Evolutionary conservation across 2,329 filamentous ascomycete species (phyloP).

Genomic region (Paraphaeosphaeria minitans): DNA sequence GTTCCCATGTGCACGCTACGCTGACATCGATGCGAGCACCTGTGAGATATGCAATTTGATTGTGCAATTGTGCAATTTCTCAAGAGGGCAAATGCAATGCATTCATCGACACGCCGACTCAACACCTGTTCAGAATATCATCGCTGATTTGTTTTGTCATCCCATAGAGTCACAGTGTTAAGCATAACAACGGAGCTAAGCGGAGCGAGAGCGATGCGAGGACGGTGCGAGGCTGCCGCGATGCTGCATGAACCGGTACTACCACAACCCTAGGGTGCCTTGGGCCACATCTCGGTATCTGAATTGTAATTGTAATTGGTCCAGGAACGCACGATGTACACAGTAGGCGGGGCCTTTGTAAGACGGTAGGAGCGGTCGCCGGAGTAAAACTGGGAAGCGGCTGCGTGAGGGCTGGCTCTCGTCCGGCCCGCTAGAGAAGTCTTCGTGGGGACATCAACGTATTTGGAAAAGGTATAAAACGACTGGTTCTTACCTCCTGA

Average conservation of each 20-base stretch:
- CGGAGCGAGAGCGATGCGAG: neutral
- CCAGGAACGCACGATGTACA: neutral
- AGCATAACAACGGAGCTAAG: slow-evolving; percentile 1
- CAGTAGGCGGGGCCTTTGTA: neutral
- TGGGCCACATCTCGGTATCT: neutral
- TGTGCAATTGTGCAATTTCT: no score
- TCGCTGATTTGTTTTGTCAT: no score
- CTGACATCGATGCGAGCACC: no score
- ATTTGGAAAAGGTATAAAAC: neutral
- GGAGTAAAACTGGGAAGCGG: neutral
- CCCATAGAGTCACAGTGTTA: no score
- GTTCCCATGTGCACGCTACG: no score
- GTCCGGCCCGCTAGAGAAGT: slow-evolving; percentile 1
- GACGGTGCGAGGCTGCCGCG: neutral
- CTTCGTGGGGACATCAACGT: neutral
- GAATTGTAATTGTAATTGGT: neutral
- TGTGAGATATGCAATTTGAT: no score
- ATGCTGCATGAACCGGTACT: neutral
- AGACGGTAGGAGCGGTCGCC: neutral
- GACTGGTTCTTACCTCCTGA: neutral
- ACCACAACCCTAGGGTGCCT: neutral
- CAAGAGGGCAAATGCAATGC: no score
- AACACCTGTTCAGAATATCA: no score
- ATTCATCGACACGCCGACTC: no score
- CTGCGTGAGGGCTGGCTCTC: neutral